These are phyloP conservation scores for Fusarium clavum DNA, from an alignment of 2,329 filamentous ascomycete species.

Conservation along the genomic window DNA sequence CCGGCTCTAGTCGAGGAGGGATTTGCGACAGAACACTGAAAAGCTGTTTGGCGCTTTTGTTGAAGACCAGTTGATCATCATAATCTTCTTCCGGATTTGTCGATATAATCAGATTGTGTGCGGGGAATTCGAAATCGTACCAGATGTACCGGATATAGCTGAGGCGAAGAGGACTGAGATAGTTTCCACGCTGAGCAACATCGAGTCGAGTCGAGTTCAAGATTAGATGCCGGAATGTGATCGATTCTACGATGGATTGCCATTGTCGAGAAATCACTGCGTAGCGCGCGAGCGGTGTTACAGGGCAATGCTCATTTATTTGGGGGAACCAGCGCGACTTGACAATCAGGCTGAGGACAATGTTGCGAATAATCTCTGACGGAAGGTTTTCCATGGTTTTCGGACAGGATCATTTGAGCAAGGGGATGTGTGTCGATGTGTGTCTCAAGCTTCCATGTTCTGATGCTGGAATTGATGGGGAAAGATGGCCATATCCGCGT, in stretches of 20 bases:
- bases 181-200: not conserved
- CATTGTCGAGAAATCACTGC: slow-evolving; percentile 6
- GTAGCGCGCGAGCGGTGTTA: slow-evolving; percentile 1
- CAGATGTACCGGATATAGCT: slow-evolving; percentile 11
- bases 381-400: slow-evolving; percentile 2
- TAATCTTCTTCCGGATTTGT: slow-evolving; percentile 4
- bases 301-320: slow-evolving; percentile 1
- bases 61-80: slow-evolving; percentile 4
- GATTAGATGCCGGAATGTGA: slow-evolving; percentile 6
- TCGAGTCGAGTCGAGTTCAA: not conserved
- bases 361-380: not conserved
- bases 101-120: slow-evolving; percentile 2
- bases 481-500: not conserved
- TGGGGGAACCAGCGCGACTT: not conserved
- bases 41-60: not conserved
- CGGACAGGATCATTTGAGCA: not conserved
- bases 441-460: not conserved
- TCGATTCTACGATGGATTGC: not conserved
- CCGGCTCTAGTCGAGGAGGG: not conserved
- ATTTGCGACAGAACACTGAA: not conserved
- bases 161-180: not conserved
- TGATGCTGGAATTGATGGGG: not conserved
- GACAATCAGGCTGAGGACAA: not conserved
- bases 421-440: not conserved
- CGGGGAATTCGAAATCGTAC: slow-evolving; percentile 16